phyloP scores from a whole-genome alignment of 495 filamentous ascomycete genomes.

The Podospora appendiculata region DNA sequence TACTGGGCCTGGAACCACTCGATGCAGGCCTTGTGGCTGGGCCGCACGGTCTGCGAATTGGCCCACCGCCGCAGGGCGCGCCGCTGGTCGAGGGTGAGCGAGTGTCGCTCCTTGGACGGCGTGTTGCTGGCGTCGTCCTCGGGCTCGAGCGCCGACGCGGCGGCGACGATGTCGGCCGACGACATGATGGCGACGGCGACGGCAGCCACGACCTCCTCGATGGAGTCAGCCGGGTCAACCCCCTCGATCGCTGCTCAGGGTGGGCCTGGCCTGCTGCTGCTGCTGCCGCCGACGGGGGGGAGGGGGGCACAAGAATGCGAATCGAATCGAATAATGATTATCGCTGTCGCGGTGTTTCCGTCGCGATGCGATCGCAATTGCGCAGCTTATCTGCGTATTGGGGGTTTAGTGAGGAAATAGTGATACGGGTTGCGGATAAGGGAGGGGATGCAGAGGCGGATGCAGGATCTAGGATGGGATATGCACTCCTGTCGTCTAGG shows the following conservation, averaged over 20 bases:
- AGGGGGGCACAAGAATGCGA: no score
- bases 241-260: no score
- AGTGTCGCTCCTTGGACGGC: constrained; percentile 38
- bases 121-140: constrained; percentile 6
- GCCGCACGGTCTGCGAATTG: constrained; percentile 38
- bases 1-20: constrained; percentile 45
- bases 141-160: constrained; percentile 4
- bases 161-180: not conserved
- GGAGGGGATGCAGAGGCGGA: not conserved
- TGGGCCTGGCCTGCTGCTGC: no score
- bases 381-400: not conserved
- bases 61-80: constrained; percentile 46
- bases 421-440: no score
- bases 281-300: no score
- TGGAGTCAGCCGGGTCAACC: no score
- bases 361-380: not conserved
- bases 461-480: not conserved
- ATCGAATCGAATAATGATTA: no score
- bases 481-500: not conserved
- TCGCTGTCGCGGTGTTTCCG: not conserved
- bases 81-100: constrained; percentile 45
- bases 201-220: no score
- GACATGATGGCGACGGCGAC: not conserved
- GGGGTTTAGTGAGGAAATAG: not conserved
- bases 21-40: constrained; percentile 45